Conservation (phyloP, 306 rosid species). For the Cicer cuneatum region DNA sequence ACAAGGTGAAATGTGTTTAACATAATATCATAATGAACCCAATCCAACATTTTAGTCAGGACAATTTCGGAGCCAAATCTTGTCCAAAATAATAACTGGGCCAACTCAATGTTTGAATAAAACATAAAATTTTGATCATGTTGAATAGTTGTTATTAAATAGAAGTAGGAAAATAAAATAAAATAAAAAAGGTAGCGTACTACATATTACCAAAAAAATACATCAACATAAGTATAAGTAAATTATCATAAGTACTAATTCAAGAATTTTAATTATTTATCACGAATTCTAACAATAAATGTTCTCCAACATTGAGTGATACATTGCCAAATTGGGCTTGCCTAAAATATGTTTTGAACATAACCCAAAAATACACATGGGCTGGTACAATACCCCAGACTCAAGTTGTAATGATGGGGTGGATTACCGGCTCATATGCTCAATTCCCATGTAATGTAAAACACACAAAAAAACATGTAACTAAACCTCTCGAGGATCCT, state of each 20-base stretch:
- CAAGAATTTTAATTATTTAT: not conserved
- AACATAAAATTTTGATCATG: not conserved
- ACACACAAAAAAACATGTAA: conserved; percentile 9
- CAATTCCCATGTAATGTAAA: conserved; percentile 18
- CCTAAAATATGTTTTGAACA: conserved; percentile 14
- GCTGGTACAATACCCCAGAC: not conserved
- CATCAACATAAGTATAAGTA: conserved; percentile 17
- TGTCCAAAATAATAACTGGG: not conserved
- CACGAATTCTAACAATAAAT: not conserved
- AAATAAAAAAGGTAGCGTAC: not conserved
- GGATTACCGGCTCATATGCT: not conserved
- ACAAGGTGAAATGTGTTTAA: not conserved
- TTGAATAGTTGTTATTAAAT: not conserved
- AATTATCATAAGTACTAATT: conserved; percentile 11
- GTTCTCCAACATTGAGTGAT: not conserved
- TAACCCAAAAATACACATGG: not conserved
- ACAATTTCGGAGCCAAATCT: conserved; percentile 5
- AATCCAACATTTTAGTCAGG: conserved; percentile 2
- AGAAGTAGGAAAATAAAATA: not conserved
- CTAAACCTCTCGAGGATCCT: conserved; percentile 97
- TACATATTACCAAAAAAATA: not conserved
- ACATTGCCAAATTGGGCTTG: not conserved
- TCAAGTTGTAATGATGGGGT: conserved; percentile 15
- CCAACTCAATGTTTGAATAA: conserved; percentile 6
- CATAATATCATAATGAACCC: not conserved